Conservation (phyloP, 345 rosid genomes). For the Hirschfeldia incana region DNA sequence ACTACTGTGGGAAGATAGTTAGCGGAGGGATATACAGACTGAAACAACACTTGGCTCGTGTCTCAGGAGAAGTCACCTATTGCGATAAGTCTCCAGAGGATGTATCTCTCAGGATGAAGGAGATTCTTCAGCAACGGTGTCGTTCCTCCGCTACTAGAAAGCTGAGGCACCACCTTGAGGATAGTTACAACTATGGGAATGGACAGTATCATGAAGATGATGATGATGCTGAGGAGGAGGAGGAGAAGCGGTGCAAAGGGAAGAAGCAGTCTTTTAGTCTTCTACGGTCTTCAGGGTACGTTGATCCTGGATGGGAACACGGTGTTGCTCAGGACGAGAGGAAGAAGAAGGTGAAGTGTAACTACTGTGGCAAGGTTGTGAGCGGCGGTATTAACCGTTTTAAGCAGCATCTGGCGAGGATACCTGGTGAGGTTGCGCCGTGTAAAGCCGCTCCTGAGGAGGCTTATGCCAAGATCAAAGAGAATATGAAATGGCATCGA, state of each 20-base stretch:
- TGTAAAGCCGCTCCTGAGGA: conserved; percentile 77
- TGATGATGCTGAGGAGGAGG: conserved; percentile 40
- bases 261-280: conserved; percentile 46
- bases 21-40: conserved; percentile 75
- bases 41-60: conserved; percentile 76
- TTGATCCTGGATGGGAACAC: conserved; percentile 89
- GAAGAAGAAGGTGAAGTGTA: conserved; percentile 77
- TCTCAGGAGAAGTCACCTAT: conserved; percentile 78
- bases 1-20: conserved; percentile 82
- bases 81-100: conserved; percentile 77
- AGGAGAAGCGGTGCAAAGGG: conserved; percentile 46
- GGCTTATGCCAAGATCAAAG: conserved; percentile 68
- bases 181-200: conserved; percentile 41
- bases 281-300: conserved; percentile 68
- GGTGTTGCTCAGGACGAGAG: conserved; percentile 77
- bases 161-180: conserved; percentile 45
- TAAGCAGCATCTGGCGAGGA: conserved; percentile 80
- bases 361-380: conserved; percentile 66
- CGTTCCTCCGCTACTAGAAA: conserved; percentile 49
- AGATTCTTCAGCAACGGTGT: conserved; percentile 59
- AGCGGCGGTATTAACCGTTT: conserved; percentile 84
- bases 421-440: conserved; percentile 76
- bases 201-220: conserved; percentile 23
- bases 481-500: conserved; percentile 82
- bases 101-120: conserved; percentile 61